These are phyloP conservation scores for Diaporthe sp. DNA, from an alignment of 2,329 filamentous ascomycete species.

Conservation along the genomic window DNA sequence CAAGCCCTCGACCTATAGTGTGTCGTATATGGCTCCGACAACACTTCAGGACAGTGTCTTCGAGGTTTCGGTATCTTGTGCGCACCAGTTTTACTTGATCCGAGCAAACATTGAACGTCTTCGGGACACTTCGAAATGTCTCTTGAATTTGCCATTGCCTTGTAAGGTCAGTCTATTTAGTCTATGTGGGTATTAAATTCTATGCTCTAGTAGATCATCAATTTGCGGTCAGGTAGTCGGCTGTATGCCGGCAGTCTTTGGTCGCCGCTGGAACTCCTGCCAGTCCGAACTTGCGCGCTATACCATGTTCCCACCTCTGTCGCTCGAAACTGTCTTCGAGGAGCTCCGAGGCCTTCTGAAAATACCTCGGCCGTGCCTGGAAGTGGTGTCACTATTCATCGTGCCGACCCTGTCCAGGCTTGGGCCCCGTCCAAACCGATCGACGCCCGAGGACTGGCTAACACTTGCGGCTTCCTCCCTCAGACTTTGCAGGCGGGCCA, in stretches of 20 bases:
- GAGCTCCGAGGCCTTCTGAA: slow-evolving; percentile 40
- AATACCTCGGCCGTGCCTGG: slow-evolving; percentile 26
- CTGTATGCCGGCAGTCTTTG: not conserved
- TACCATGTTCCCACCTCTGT: slow-evolving; percentile 22
- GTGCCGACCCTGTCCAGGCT: slow-evolving; percentile 3
- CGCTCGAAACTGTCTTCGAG: slow-evolving; percentile 19
- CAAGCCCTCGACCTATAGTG: too few species aligned
- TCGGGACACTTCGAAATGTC: not conserved
- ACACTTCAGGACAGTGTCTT: not conserved
- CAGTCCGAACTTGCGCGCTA: not conserved
- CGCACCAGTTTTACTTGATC: not conserved
- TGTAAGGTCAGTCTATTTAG: not conserved
- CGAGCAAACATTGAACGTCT: not conserved
- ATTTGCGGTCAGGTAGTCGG: not conserved
- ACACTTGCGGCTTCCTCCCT: slow-evolving; percentile 32
- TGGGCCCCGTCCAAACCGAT: slow-evolving; percentile 5
- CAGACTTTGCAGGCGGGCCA: slow-evolving; percentile 39
- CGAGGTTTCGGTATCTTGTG: not conserved
- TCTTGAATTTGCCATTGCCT: not conserved
- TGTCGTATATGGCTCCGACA: not conserved
- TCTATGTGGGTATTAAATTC: slow-evolving; percentile 38
- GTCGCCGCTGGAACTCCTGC: too few species aligned
- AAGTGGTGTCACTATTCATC: slow-evolving; percentile 21
- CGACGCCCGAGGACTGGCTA: slow-evolving; percentile 24
- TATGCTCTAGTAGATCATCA: slow-evolving; percentile 32